A percentile compares a stretch with the other conserved stretches of the same genome.
These are phyloP conservation scores for Panellus pusillus DNA, from an alignment of 768 basidiomycete genomes.

Conservation along the genomic window DNA sequence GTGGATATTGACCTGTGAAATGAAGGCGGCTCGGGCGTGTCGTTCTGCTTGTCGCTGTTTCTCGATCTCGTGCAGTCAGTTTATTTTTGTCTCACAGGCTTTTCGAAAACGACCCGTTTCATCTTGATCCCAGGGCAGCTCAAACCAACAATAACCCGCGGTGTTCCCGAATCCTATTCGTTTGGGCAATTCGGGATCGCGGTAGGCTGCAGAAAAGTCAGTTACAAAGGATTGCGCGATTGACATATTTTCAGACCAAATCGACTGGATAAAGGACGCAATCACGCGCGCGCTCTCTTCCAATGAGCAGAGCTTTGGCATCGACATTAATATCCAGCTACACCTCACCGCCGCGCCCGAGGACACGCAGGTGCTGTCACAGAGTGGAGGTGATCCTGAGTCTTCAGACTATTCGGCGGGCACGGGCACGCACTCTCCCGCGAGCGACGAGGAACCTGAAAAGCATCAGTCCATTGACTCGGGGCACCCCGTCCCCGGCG, in stretches of 20 bases:
- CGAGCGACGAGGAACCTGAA: constrained; percentile 4
- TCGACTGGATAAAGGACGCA: constrained; percentile 46
- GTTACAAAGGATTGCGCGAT: background rate
- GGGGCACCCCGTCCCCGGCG: constrained; percentile 20
- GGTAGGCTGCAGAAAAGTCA: constrained; percentile 25
- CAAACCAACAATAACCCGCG: constrained; percentile 26
- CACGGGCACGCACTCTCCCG: constrained; percentile 10
- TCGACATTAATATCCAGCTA: constrained; percentile 40
- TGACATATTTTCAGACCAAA: constrained; percentile 29
- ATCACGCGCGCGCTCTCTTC: constrained; percentile 32
- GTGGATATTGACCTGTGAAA: background rate
- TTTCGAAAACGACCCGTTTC: background rate
- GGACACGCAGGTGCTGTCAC: constrained; percentile 23
- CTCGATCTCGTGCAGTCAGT: constrained; percentile 43
- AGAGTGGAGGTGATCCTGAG: constrained; percentile 16
- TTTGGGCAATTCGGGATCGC: constrained; percentile 46
- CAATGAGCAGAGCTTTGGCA: constrained; percentile 23
- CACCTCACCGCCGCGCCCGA: constrained; percentile 35
- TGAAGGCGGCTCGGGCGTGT: constrained; percentile 50
- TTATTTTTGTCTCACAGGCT: background rate
- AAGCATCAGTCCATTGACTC: background rate
- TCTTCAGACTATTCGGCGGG: constrained; percentile 7
- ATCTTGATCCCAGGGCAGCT: constrained; percentile 25
- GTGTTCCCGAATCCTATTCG: constrained; percentile 34
- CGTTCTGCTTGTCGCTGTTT: constrained; percentile 47